Conservation (phyloP, 139 green algal species). For the Coccomyxa sp. region DNA sequence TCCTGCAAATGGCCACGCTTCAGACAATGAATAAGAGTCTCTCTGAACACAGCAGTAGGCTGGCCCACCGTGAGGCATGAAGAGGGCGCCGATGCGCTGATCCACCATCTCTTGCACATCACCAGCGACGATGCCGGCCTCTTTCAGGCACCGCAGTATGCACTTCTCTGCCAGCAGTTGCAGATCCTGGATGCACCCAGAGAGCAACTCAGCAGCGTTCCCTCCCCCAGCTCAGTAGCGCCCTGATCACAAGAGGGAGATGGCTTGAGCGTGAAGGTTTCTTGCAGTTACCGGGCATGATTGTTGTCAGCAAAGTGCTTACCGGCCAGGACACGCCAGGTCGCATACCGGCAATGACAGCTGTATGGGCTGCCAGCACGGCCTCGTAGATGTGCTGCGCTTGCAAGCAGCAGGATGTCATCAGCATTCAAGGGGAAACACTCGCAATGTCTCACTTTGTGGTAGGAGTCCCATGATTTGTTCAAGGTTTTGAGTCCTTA, state of each 20-base stretch:
- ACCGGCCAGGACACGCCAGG: slow-evolving; percentile 78
- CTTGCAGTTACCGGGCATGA: neutral
- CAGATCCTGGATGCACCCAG: slow-evolving; percentile 42
- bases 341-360: slow-evolving; percentile 58
- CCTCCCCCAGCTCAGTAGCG: neutral
- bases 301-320: neutral
- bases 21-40: no score
- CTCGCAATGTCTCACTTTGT: no score
- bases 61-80: slow-evolving; percentile 86
- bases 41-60: no score
- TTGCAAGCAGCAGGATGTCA: neutral
- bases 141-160: slow-evolving; percentile 67
- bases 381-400: slow-evolving; percentile 61
- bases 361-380: slow-evolving; percentile 64
- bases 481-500: no score
- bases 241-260: neutral
- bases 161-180: slow-evolving; percentile 71
- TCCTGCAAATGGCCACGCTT: no score
- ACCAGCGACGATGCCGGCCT: slow-evolving; percentile 47
- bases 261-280: neutral
- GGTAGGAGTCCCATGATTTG: no score
- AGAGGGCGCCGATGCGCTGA: slow-evolving; percentile 68
- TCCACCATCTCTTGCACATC: slow-evolving; percentile 68
- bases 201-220: slow-evolving; percentile 18
- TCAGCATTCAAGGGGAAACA: no score